Evolutionary conservation across 208 protist species (phyloP).

Genomic region (Acanthamoeba divionensis): DNA sequence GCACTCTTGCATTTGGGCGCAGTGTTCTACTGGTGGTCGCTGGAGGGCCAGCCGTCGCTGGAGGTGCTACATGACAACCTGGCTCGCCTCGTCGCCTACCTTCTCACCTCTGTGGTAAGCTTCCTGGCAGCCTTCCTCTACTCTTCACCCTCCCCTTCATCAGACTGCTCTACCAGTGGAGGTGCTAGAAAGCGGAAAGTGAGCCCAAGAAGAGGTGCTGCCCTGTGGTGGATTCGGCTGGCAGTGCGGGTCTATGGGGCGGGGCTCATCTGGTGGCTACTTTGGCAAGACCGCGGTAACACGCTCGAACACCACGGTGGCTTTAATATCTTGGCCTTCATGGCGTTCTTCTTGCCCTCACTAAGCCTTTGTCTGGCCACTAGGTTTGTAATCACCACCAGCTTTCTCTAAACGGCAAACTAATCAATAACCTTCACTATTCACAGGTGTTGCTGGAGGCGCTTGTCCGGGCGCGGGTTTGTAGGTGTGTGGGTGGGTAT

Average conservation of each 20-base stretch:
- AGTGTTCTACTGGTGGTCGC: background rate
- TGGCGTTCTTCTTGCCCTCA: background rate
- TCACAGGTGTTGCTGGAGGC: background rate
- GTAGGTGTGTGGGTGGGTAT: background rate
- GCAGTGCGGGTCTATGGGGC: background rate
- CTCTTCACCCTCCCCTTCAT: background rate
- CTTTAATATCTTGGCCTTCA: conserved; percentile 11
- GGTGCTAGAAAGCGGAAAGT: background rate
- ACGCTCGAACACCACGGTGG: background rate
- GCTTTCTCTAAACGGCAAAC: background rate
- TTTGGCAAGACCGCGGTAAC: background rate
- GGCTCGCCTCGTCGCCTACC: background rate
- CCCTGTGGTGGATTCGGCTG: background rate
- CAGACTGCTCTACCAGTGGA: no score
- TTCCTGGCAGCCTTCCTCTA: conserved; percentile 19
- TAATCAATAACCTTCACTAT: background rate
- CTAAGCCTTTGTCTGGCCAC: background rate
- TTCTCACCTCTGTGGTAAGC: background rate
- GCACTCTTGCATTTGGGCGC: background rate
- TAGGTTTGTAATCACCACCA: background rate
- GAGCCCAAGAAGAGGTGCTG: background rate
- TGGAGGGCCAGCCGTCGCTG: background rate
- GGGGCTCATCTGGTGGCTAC: background rate
- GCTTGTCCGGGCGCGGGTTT: background rate
- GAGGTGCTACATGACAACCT: conserved; percentile 18